Evolutionary conservation across 768 basidiomycete species (phyloP), one percentile per base, ranked within the genome.

Genomic region (Serpula lacrymans): DNA sequence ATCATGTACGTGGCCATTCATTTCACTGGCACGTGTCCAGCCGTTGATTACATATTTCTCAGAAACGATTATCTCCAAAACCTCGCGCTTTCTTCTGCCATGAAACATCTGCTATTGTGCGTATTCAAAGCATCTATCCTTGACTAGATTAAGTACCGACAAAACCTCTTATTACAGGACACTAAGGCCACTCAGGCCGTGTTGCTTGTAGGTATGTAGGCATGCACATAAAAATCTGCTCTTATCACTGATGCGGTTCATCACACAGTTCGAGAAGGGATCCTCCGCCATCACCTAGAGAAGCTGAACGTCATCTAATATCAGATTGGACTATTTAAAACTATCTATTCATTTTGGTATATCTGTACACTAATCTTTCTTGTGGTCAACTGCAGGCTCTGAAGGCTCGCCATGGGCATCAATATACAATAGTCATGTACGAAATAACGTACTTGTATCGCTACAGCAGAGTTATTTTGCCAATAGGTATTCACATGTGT

Each of bases 71-170:
- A 17, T 84, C 82, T 2, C 78, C 80, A 1, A 59, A 69, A 24
- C 62, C 69, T 20, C 69, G 84, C 4, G 67, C 77, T 1, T 85
- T 85, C 51, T 76, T 82, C 49, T 80, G 75, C 46, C 77, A 86
- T 50, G 77, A 82, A 51, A 85, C 83, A 0, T 82, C 82, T 27
- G 84, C 83, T 4, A 77, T 84, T 32, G 83, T 83, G 52, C 37
- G 80, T 72, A 11, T 1, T 22, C 2, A 7, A 35, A 6, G 7
- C 7, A n/a, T n/a, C n/a, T n/a, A n/a, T n/a, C n/a, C n/a, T n/a
- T n/a, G n/a, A n/a, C n/a, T n/a, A n/a, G n/a, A n/a, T n/a, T n/a
- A n/a, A n/a, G n/a, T n/a, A n/a, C 21, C 37, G 14, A 37, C 36
- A 14, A 32, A 12, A 13, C 18, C 31, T 23, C 33, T 40, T 2